phyloP scores from a whole-genome alignment of 2,329 filamentous ascomycete species.

The Colletotrichum sp. region DNA sequence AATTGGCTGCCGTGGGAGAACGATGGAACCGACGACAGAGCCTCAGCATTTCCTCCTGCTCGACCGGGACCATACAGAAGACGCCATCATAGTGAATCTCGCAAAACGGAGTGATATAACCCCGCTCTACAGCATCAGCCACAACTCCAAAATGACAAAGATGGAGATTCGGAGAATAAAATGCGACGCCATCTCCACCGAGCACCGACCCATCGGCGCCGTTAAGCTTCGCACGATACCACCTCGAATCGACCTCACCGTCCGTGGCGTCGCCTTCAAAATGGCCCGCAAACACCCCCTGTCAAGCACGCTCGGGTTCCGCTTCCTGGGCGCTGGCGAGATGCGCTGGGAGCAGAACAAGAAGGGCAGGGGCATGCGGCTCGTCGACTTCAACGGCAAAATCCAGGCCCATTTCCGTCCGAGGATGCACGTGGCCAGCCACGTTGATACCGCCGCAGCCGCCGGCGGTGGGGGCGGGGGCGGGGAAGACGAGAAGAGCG shows the following conservation, averaged over 20 bases:
- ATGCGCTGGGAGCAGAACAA: slow-evolving; percentile 15
- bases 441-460: neutral
- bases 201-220: neutral
- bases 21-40: neutral
- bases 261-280: slow-evolving; percentile 14
- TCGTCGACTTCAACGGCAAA: slow-evolving; percentile 19
- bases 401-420: slow-evolving; percentile 5
- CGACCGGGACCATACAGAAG: neutral
- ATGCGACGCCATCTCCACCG: neutral
- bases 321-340: slow-evolving; percentile 4
- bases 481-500: neutral
- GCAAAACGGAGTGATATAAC: neutral
- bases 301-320: slow-evolving; percentile 6
- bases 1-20: neutral
- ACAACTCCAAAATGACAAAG: slow-evolving; percentile 9
- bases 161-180: slow-evolving; percentile 9
- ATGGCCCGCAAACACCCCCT: slow-evolving; percentile 13
- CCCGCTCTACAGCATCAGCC: neutral
- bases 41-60: neutral
- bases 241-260: slow-evolving; percentile 4
- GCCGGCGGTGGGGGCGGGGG: neutral
- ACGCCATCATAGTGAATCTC: neutral
- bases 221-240: slow-evolving; percentile 13
- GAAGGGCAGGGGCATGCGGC: slow-evolving; percentile 2
- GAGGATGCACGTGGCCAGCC: neutral